Base-by-base conservation (phyloP, 169 alveolate genomes). In the Miamiensis avidus region DNA sequence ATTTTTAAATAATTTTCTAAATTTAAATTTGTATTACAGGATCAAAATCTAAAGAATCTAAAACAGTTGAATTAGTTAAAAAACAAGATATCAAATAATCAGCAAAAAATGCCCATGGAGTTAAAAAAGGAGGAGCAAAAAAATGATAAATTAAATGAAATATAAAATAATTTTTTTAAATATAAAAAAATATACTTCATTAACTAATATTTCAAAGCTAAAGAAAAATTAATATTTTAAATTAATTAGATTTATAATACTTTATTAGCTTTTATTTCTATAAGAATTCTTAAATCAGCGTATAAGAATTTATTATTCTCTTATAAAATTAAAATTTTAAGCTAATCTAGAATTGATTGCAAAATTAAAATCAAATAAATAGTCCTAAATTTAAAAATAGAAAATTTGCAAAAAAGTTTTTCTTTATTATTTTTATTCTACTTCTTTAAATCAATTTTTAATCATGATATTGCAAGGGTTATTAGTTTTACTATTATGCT, bases 1-100 rank as follows among this genome's bases (percentile, higher is more conserved):
- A n/a, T n/a, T n/a, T n/a, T n/a, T n/a, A n/a, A n/a, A n/a, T n/a
- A n/a, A n/a, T n/a, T n/a, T n/a, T n/a, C n/a, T n/a, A n/a, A n/a
- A n/a, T 49, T 49, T 49, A 49, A 11, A 11, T 49, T 4, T 49
- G 20, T 49, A 11, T 49, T 49, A 11, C 4, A 49, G 69, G 69
- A 49, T 49, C 69, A 64, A 65, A 65, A 65, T 69, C 84, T 49
- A 79, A 79, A 79, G 84, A 79, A 79, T 79, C 84, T 34, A 79
- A 79, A 79, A n/a, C 33, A 16, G 33, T 28, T 25, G 27, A 29
- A 20, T 31, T 64, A 64, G 73, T 33, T 4, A 74, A 79, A 64
- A 79, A 79, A 72, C 30, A 49, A 49, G 64, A 79, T 79, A 76
- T 79, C 64, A 79, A 79, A 79, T 29, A 34, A 28, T 34, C 34